These are phyloP conservation scores for Ailanthus altissimus DNA, from an alignment of 345 rosid genomes.

Conservation along the genomic window DNA sequence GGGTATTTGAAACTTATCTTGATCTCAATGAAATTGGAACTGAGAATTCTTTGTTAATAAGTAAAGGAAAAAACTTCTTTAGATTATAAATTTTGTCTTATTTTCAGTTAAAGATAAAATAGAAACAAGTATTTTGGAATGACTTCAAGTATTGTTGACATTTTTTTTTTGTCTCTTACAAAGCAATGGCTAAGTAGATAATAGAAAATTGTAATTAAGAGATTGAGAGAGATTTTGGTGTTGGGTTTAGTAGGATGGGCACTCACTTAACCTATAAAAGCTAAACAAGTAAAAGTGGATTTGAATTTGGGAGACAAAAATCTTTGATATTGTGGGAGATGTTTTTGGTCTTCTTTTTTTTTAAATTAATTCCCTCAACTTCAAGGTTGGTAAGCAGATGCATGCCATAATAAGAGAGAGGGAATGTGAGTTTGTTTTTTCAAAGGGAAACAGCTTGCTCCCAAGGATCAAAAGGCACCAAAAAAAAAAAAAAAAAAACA, in stretches of 20 bases:
- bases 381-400: slow-evolving; percentile 41
- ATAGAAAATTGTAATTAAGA: not conserved
- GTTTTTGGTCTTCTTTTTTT: slow-evolving; percentile 16
- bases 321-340: slow-evolving; percentile 39
- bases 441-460: slow-evolving; percentile 75
- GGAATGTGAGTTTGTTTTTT: slow-evolving; percentile 25
- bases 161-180: not conserved
- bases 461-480: slow-evolving; percentile 38
- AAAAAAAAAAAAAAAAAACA: not conserved
- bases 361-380: slow-evolving; percentile 14
- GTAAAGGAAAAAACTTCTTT: too few relatives aligned
- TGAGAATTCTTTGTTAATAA: too few relatives aligned
- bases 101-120: too few relatives aligned
- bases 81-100: too few relatives aligned
- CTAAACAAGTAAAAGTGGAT: slow-evolving; percentile 21
- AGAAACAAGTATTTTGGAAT: not conserved
- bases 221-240: not conserved
- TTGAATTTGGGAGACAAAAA: slow-evolving; percentile 54
- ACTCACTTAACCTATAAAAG: slow-evolving; percentile 16
- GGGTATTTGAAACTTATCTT: too few relatives aligned
- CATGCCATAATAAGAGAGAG: slow-evolving; percentile 33
- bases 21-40: too few relatives aligned
- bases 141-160: not conserved
- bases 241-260: not conserved
- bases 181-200: not conserved